A percentile compares a stretch with the other conserved stretches of the same genome.
Conservation (phyloP, 2,329 filamentous ascomycete genomes). For the Fusarium equiseti region DNA sequence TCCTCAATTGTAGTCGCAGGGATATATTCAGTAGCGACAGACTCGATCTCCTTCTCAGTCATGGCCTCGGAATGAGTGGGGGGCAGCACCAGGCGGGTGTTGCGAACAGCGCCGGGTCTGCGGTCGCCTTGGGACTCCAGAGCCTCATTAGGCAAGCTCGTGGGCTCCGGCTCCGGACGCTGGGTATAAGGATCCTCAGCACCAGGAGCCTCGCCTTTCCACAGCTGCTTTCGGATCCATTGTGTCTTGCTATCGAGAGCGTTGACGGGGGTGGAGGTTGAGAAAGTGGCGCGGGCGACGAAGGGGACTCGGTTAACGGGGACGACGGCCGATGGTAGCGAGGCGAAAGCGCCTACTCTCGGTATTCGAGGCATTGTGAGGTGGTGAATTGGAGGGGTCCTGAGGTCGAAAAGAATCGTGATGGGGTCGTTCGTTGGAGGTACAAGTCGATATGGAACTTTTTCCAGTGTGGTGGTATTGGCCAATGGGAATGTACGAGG, state of each 20-base stretch:
- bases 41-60: slow-evolving; percentile 49
- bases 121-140: slow-evolving; percentile 40
- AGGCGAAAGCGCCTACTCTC: slow-evolving; percentile 52
- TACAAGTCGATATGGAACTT: slow-evolving; percentile 45
- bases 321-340: slow-evolving; percentile 46
- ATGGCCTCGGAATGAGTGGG: slow-evolving; percentile 51
- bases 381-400: slow-evolving; percentile 9
- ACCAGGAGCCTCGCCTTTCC: slow-evolving; percentile 56
- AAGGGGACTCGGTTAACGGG: slow-evolving; percentile 47
- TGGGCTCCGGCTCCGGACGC: slow-evolving; percentile 45
- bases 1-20: slow-evolving; percentile 61
- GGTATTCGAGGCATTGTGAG: slow-evolving; percentile 59
- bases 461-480: slow-evolving; percentile 40
- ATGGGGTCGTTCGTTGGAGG: slow-evolving; percentile 15
- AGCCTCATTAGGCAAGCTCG: slow-evolving; percentile 51
- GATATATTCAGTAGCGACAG: slow-evolving; percentile 56
- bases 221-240: slow-evolving; percentile 56
- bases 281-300: slow-evolving; percentile 48
- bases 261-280: slow-evolving; percentile 51
- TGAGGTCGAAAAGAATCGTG: slow-evolving; percentile 30
- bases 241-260: slow-evolving; percentile 50
- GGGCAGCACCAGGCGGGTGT: slow-evolving; percentile 52
- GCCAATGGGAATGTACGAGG: slow-evolving; percentile 47
- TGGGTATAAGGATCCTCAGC: slow-evolving; percentile 56
- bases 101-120: slow-evolving; percentile 45